These are phyloP conservation scores for Ligustrum vulgare DNA, from an alignment of 257 asterid genomes.

Conservation along the genomic window DNA sequence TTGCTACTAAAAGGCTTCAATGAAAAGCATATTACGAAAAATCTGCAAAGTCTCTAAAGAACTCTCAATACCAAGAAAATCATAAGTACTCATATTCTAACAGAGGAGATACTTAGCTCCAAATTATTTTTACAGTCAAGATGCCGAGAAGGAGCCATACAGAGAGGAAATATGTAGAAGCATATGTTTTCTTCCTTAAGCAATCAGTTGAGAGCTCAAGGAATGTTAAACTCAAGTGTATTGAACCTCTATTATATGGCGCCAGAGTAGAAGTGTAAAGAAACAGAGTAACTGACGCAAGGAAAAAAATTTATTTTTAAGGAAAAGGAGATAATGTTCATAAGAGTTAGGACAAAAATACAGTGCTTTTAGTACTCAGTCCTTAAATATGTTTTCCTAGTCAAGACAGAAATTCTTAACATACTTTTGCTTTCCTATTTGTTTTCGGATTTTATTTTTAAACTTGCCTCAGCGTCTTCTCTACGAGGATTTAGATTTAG, in stretches of 20 bases:
- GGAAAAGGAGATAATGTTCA: not conserved
- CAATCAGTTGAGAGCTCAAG: not conserved
- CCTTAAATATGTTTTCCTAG: not conserved
- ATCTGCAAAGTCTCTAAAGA: constrained; percentile 4
- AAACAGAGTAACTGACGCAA: not conserved
- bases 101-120: constrained; percentile 10
- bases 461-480: not conserved
- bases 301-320: not conserved
- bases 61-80: constrained; percentile 8
- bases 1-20: not conserved
- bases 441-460: not conserved
- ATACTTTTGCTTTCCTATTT: not conserved
- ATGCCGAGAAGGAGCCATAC: not conserved
- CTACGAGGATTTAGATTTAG: not conserved
- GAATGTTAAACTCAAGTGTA: not conserved
- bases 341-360: not conserved
- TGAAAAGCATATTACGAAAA: constrained; percentile 10
- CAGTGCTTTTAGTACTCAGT: not conserved
- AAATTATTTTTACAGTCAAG: constrained; percentile 3
- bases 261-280: not conserved
- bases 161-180: not conserved
- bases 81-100: not conserved
- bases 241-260: not conserved
- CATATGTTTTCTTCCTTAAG: not conserved
- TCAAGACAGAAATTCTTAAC: not conserved